Evolutionary conservation across 257 asterid genomes (phyloP).

Genomic region (Solanum paucissectum): DNA sequence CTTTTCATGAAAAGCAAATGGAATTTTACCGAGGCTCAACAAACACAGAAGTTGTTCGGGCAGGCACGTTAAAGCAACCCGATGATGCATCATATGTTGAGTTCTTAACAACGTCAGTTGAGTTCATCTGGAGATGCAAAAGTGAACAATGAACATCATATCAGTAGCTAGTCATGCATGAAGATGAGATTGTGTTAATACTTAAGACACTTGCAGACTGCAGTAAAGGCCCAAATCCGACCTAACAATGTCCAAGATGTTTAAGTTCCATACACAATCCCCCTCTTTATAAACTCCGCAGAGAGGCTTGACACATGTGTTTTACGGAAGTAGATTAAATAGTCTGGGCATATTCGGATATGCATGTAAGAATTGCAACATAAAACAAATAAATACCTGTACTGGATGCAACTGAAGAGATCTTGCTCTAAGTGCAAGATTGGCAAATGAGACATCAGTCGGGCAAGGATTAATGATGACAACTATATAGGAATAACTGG

Average conservation of each 20-base stretch:
- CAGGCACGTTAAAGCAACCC: constrained; percentile 63
- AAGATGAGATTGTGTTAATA: background rate
- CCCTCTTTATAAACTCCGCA: background rate
- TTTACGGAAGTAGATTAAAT: background rate
- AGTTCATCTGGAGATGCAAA: constrained; percentile 41
- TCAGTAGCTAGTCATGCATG: background rate
- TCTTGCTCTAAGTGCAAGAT: constrained; percentile 44
- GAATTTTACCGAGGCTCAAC: constrained; percentile 34
- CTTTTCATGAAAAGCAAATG: background rate
- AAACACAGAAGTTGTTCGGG: constrained; percentile 70
- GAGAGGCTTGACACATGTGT: background rate
- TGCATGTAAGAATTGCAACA: background rate
- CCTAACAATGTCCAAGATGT: no score
- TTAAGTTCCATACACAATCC: no score
- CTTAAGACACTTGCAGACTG: background rate
- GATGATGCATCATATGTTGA: constrained; percentile 53
- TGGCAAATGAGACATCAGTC: constrained; percentile 33
- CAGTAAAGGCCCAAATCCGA: no score
- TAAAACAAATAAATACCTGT: constrained; percentile 38
- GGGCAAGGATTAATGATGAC: constrained; percentile 59
- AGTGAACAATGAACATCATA: background rate
- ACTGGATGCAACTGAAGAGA: constrained; percentile 63
- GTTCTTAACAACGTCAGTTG: constrained; percentile 46
- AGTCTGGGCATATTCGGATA: background rate
- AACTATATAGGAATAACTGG: constrained; percentile 63